Evolutionary conservation across 2,329 filamentous ascomycete genomes (phyloP).

Genomic region (Fusarium poae): DNA sequence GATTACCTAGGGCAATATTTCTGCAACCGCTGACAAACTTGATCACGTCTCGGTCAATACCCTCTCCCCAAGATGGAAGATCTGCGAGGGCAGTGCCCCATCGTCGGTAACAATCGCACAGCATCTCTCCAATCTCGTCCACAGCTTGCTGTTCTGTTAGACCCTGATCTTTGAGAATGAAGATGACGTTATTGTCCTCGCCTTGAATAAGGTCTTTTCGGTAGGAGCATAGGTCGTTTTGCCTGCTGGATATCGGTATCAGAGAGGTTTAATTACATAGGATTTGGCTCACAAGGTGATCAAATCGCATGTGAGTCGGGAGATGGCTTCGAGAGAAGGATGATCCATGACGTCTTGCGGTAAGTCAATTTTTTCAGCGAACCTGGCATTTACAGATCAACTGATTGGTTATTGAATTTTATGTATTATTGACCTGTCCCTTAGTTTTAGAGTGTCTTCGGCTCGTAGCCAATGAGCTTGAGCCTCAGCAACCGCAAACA

Average conservation of each 20-base stretch:
- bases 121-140: constrained; percentile 25
- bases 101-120: constrained; percentile 20
- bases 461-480: neutral
- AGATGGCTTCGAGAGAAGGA: constrained; percentile 18
- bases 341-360: constrained; percentile 29
- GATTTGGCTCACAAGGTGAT: constrained; percentile 12
- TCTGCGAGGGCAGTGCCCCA: constrained; percentile 16
- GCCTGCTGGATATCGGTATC: neutral
- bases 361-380: constrained; percentile 22
- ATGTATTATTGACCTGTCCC: neutral
- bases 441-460: neutral
- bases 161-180: too few species aligned
- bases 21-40: constrained; percentile 25
- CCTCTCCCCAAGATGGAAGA: constrained; percentile 25
- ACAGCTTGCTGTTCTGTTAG: constrained; percentile 25
- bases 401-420: neutral
- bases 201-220: constrained; percentile 24
- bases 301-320: constrained; percentile 23
- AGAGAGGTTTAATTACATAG: neutral
- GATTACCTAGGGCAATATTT: too few species aligned
- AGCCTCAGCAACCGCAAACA: neutral
- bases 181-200: constrained; percentile 22
- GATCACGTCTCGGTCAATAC: constrained; percentile 22
- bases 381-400: constrained; percentile 2
- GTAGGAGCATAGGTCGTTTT: constrained; percentile 29